Conservation (phyloP, 2,329 filamentous ascomycete genomes). For the Ophiocordyceps robertsii region DNA sequence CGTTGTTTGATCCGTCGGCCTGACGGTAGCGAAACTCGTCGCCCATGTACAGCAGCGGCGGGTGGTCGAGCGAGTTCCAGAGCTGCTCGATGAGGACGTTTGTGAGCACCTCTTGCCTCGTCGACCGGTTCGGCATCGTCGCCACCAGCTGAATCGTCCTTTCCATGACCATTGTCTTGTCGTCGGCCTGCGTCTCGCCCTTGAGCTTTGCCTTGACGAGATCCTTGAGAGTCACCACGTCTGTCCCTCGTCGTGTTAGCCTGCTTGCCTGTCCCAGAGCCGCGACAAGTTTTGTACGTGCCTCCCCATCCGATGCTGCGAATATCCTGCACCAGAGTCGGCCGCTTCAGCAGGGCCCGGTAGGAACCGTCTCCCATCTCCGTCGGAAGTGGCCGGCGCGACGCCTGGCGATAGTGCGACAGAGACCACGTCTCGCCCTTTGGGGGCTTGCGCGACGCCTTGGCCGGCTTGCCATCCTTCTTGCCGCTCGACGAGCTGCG, state of each 20-base stretch:
- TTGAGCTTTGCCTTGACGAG: slow-evolving; percentile 50
- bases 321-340: slow-evolving; percentile 42
- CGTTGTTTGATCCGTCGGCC: slow-evolving; percentile 58
- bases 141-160: slow-evolving; percentile 57
- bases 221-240: slow-evolving; percentile 48
- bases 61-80: slow-evolving; percentile 61
- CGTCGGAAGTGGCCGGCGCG: slow-evolving; percentile 47
- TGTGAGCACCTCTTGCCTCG: slow-evolving; percentile 48
- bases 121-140: slow-evolving; percentile 48
- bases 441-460: neutral
- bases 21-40: slow-evolving; percentile 51
- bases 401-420: slow-evolving; percentile 27
- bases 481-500: neutral
- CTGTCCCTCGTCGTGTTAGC: slow-evolving; percentile 21
- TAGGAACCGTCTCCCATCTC: slow-evolving; percentile 52
- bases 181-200: slow-evolving; percentile 50
- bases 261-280: too few relatives aligned
- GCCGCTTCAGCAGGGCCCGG: slow-evolving; percentile 29
- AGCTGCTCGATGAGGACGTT: slow-evolving; percentile 54
- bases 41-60: slow-evolving; percentile 51
- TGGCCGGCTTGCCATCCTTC: neutral
- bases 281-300: slow-evolving; percentile 8
- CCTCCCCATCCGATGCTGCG: slow-evolving; percentile 36
- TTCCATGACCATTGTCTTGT: slow-evolving; percentile 70
- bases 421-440: slow-evolving; percentile 8